Evolutionary conservation across 208 protist species (phyloP), one percentile per base, ranked within the genome.

Genomic region (Wallacemonas sp.): DNA sequence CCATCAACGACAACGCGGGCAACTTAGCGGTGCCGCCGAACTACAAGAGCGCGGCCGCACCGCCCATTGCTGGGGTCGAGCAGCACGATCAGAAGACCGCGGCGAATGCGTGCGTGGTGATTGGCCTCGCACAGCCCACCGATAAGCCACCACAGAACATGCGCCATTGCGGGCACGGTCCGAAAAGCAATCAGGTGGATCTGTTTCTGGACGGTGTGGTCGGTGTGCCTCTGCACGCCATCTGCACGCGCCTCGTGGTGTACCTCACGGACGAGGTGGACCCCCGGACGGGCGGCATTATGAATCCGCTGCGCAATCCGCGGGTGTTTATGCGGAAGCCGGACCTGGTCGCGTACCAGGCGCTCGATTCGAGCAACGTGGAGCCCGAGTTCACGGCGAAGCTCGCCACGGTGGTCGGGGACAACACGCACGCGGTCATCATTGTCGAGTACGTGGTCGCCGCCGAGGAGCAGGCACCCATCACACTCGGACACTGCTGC

Each of bases 381-480:
- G 73, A 81, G 71, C 84, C 82, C 16, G 61, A 67, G 48, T 90
- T 91, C 49, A 33, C 42, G 14, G 69, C 64, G 3, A 67, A 70
- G 42, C 26, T 84, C 26, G 54, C 11, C 28, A 65, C 61, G 5
- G 28, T 50, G 11, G 61, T 65, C n/a, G 52, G 52, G 2, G 52
- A 59, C 3, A 29, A 14, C 57, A 82, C 76, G 26, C 54, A 74
- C 52, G 82, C 78, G 1, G 62, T 94, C 20, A 76, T 83, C 29
- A 81, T 94, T 29, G 76, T 90, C 28, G 84, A 94, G 69, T 94
- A 89, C 64, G 65, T 88, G 42, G n/a, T 23, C n/a, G 52, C n/a
- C 11, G 83, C 61, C 20, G 49, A 20, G 7, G 44, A 75, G 32
- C 23, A 46, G 4, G 31, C 44, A 3, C 81, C 76, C 4, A 70